These are phyloP conservation scores for Furcasterigmium sp. DNA, from an alignment of 2,329 filamentous ascomycete species.

Conservation along the genomic window DNA sequence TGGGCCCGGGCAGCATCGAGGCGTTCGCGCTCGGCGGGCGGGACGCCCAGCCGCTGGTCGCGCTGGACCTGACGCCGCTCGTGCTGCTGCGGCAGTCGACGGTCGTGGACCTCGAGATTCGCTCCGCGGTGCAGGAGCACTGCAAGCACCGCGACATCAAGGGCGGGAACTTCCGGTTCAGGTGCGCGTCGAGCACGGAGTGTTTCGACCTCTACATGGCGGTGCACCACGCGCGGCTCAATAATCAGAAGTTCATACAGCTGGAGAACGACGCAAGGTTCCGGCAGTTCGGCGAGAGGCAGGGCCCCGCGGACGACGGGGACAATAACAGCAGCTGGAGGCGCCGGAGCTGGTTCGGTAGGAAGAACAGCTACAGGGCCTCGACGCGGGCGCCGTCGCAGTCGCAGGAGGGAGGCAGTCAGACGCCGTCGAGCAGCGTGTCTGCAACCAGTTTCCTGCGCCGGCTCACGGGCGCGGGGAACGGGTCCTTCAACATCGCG, in stretches of 20 bases:
- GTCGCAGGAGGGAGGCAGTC: slow-evolving; percentile 71
- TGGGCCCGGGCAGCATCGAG: slow-evolving; percentile 55
- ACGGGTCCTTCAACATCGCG: slow-evolving; percentile 73
- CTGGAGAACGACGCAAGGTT: slow-evolving; percentile 62
- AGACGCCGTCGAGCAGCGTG: slow-evolving; percentile 51
- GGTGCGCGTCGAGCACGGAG: slow-evolving; percentile 69
- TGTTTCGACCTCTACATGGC: slow-evolving; percentile 78
- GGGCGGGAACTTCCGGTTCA: slow-evolving; percentile 80
- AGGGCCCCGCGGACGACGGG: slow-evolving; percentile 40
- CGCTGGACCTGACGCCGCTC: slow-evolving; percentile 83
- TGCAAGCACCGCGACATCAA: slow-evolving; percentile 65
- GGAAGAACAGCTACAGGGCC: slow-evolving; percentile 60
- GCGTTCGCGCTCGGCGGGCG: slow-evolving; percentile 38
- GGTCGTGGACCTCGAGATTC: slow-evolving; percentile 87
- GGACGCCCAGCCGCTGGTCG: slow-evolving; percentile 47
- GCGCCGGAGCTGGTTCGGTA: slow-evolving; percentile 54
- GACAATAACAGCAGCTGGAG: slow-evolving; percentile 40
- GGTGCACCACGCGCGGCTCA: slow-evolving; percentile 83
- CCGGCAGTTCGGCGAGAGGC: slow-evolving; percentile 64
- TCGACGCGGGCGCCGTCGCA: slow-evolving; percentile 56
- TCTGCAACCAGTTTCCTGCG: slow-evolving; percentile 74
- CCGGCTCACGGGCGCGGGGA: slow-evolving; percentile 65
- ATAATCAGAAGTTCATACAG: slow-evolving; percentile 82
- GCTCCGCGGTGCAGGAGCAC: slow-evolving; percentile 71
- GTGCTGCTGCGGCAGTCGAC: slow-evolving; percentile 89